These are phyloP conservation scores for Plasmodium vivax DNA, from an alignment of 169 alveolate genomes.

Conservation along the genomic window DNA sequence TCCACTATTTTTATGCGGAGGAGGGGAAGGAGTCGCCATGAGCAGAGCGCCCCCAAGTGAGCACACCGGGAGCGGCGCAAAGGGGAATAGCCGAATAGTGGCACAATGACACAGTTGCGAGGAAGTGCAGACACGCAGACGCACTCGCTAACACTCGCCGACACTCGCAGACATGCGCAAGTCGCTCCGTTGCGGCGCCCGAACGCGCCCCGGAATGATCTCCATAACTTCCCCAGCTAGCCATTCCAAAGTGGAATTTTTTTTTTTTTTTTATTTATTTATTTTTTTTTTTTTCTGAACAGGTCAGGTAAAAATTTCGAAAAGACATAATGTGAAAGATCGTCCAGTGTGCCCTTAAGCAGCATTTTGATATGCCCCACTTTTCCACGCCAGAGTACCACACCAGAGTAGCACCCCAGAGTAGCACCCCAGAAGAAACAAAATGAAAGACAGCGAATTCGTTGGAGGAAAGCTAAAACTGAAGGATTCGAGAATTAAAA, in stretches of 20 bases:
- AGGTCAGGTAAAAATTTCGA: background rate
- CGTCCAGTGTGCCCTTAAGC: background rate
- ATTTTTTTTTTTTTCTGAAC: background rate
- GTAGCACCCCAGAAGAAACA: background rate
- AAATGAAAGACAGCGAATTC: constrained; percentile 68
- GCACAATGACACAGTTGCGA: background rate
- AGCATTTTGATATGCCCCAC: background rate
- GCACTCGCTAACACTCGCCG: too few species aligned
- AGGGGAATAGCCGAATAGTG: background rate
- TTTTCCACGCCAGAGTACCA: too few species aligned
- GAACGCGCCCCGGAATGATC: background rate
- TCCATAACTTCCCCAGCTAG: background rate
- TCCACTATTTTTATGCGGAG: constrained; percentile 49
- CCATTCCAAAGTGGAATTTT: background rate
- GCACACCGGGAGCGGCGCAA: background rate
- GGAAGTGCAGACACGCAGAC: background rate
- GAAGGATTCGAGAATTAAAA: constrained; percentile 12
- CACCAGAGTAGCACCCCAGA: too few species aligned
- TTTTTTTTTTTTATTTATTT: too few species aligned
- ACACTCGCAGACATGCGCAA: background rate
- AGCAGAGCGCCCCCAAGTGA: background rate
- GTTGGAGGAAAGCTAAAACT: constrained; percentile 67
- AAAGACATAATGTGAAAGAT: background rate
- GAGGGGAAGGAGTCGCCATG: constrained; percentile 1
- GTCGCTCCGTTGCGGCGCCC: background rate